These are phyloP conservation scores for Gastrodia elata DNA, from an alignment of 106 monocot genomes.

Conservation along the genomic window DNA sequence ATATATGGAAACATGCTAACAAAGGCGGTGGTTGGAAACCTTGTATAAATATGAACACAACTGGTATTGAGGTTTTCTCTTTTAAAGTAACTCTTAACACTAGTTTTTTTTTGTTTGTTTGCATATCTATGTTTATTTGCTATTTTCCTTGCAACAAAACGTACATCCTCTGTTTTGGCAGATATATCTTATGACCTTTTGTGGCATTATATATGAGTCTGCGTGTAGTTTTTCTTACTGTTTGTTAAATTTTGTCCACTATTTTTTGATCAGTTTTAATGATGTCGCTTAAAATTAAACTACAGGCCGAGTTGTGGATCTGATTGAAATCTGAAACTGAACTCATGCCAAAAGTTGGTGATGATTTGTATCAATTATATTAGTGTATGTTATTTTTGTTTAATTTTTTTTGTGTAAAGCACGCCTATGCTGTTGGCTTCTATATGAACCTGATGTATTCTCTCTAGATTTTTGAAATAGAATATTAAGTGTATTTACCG, in stretches of 20 bases:
- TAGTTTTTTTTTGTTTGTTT: not conserved
- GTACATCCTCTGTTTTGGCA: not conserved
- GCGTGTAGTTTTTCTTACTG: not conserved
- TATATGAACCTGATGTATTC: too few relatives aligned
- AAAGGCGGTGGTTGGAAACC: slow-evolving; percentile 76
- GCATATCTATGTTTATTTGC: not conserved
- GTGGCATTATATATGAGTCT: not conserved
- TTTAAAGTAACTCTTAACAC: not conserved
- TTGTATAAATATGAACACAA: slow-evolving; percentile 45
- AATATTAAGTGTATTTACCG: too few relatives aligned
- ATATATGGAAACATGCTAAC: slow-evolving; percentile 73
- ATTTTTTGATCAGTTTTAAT: not conserved
- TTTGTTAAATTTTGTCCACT: not conserved
- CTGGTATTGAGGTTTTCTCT: slow-evolving; percentile 32
- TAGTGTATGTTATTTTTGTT: too few relatives aligned
- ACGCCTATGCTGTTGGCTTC: too few relatives aligned
- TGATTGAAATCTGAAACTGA: too few relatives aligned
- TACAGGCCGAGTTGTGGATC: not conserved
- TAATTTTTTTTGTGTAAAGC: too few relatives aligned
- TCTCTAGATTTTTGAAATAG: too few relatives aligned
- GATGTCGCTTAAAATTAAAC: not conserved
- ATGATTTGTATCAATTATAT: too few relatives aligned
- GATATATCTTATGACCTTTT: not conserved
- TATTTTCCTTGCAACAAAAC: not conserved
- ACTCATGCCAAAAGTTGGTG: too few relatives aligned